Evolutionary conservation across 768 basidiomycete species (phyloP), one percentile per base, ranked within the genome.

Genomic region (Myochromella boudieri): DNA sequence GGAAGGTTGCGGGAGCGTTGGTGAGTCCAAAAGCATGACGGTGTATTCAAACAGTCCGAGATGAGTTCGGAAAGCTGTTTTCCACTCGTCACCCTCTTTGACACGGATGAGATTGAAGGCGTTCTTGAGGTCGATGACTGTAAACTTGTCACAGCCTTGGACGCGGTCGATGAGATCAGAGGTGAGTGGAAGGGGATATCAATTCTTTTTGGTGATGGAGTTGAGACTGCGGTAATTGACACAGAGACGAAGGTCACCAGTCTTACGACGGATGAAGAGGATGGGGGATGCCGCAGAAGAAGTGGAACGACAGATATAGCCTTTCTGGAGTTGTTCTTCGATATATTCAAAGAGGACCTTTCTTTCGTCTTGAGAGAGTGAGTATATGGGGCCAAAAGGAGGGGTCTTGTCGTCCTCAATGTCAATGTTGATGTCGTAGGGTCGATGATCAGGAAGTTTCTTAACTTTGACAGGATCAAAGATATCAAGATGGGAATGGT

Each of bases 1-100:
- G 75, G 53, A 75, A 77, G 3, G 65, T 53, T 0, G 75, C 62
- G 6, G 72, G 69, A 4, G 69, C 65, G 44, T 72, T 70, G 28
- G 62, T 64, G 5, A 71, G 58, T 8, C 68, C 68, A 28, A 66
- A n/a, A 65, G 66, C 53, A 72, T 66, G 9, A 75, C 64, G 3
- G 58, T 52, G 32, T 59, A 67, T 59, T 75, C 61, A 46, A 64
- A 74, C n/a, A 61, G 55, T 6, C 74, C 67, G 17, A 63, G 60
- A 18, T 56, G 59, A 10, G 67, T 71, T 6, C 55, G 40, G 56
- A 77, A 76, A 0, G 68, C 69, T 4, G 72, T 74, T 48, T 75
- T 76, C 67, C 64, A 68, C 55, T 74, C 63, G 42, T 75, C 63
- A 0, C 71, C 71, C 12, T 64, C 60, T 4, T 53, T 47, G 31